Conservation (phyloP, 2,329 filamentous ascomycete species). For the Monosporascus sp. region DNA sequence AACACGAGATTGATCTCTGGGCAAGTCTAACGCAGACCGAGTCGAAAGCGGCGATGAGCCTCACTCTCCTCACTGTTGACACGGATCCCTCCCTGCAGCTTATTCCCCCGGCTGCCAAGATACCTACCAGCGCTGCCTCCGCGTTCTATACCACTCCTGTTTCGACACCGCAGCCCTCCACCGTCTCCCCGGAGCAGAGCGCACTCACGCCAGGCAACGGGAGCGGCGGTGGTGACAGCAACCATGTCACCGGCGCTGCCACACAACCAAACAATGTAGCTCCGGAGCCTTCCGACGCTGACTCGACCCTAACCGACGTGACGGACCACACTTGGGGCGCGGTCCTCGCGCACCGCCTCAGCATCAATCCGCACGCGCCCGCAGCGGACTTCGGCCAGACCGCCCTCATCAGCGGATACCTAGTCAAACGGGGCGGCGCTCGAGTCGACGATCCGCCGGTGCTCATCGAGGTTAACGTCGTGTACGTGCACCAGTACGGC, state of each 20-base stretch:
- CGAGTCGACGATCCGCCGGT: slow-evolving; percentile 53
- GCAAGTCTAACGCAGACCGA: slow-evolving; percentile 48
- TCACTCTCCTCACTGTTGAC: slow-evolving; percentile 62
- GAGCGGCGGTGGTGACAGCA: slow-evolving; percentile 35
- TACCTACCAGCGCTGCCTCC: slow-evolving; percentile 40
- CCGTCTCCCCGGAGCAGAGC: slow-evolving; percentile 57
- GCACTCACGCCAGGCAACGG: slow-evolving; percentile 42
- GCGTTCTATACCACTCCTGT: slow-evolving; percentile 58
- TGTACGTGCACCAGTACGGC: slow-evolving; percentile 31
- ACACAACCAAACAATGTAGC: slow-evolving; percentile 15
- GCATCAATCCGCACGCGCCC: slow-evolving; percentile 41
- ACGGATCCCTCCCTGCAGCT: slow-evolving; percentile 60
- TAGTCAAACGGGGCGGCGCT: slow-evolving; percentile 58
- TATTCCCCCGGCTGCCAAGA: slow-evolving; percentile 48
- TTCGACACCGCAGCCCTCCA: slow-evolving; percentile 59
- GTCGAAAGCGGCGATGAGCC: slow-evolving; percentile 43
- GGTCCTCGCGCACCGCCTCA: slow-evolving; percentile 61
- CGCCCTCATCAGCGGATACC: slow-evolving; percentile 59
- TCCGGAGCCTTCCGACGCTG: slow-evolving; percentile 45
- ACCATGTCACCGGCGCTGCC: background rate
- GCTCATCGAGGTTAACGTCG: slow-evolving; percentile 59
- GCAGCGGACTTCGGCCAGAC: background rate
- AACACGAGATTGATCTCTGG: slow-evolving; percentile 60
- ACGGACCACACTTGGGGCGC: slow-evolving; percentile 75
- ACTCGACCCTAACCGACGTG: slow-evolving; percentile 66